Evolutionary conservation across 2,329 filamentous ascomycete species (phyloP), one percentile per base, ranked within the genome.

Genomic region (Aspergillus ochraceoroseus): DNA sequence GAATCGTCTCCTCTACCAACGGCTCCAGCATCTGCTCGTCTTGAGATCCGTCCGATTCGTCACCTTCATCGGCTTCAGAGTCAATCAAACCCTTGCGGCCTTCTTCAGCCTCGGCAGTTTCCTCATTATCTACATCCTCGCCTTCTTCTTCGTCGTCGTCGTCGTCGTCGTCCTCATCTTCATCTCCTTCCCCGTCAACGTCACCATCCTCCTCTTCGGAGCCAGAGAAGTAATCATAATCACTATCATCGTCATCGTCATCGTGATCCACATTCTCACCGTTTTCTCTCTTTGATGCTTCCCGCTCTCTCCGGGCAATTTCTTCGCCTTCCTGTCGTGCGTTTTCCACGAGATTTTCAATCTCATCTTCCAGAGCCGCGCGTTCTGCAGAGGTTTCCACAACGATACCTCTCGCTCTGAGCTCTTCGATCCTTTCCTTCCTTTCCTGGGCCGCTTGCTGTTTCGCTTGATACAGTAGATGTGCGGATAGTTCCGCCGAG

Each of bases 361-460:
- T 80, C 44, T 89, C 80, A 42, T 85, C 80, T 62, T 87, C 79
- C 59, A 94, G 84, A 22, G 79, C 78, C 57, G 89, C 85, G 13
- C 86, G 80, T 62, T 98, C 89, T 63, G 95, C 90, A 2, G 82
- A 79, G 0, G 86, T 95, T 61, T 89, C 83, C 12, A 96, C 73
- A 15, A 83, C 70, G 17, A 95, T 75, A 5, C 92, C 92, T 63
- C 85, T 87, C 7, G 83, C 82, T 55, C 78, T 80, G 27, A 98
- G 74, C 52, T 82, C 75, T 41, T 87, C 80, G 13, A 96, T 75
- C 40, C 83, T 83, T 51, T 86, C 82, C 44, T 86, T 79, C 38
- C 87, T 81, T 61, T 92, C 87, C 28, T 77, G 66, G 45, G 80
- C 80, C 30, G 88, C 89, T 64, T 98, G 92, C 45, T 83, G 75